Base-by-base conservation (phyloP, 495 filamentous ascomycete species). In the Alectoria sarmentosa region DNA sequence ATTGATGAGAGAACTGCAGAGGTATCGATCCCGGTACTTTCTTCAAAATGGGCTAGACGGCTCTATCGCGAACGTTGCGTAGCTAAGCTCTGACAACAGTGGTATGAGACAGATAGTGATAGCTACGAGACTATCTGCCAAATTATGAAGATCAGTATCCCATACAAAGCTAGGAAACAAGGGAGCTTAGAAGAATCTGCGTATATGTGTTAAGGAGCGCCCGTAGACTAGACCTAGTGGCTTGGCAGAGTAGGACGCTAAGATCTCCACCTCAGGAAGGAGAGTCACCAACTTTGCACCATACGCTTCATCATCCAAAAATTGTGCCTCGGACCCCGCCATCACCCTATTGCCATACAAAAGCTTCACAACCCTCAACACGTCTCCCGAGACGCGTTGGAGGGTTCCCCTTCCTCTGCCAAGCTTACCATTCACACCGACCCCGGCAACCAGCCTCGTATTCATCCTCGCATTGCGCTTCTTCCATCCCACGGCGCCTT, bases 341-440 rank as follows among this genome's bases (percentile, higher is more conserved):
- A 66, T 66, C 67, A 69, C 19, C 59, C 54, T 61, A 32, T 57
- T 46, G 30, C 36, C 58, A 44, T 55, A 34, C 42, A 54, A 62
- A 69, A 42, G 28, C 60, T 61, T 66, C 59, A 58, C 54, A 56
- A 57, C 67, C 67, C 63, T 69, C 64, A 65, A 66, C 67, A 65
- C 67, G 67, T 69, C 67, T 65, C 34, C 65, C 58, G 44, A 55
- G 67, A 69, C 67, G 67, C 67, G 67, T 64, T 62, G 49, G 52
- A 62, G 67, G 67, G 67, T 44, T 39, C 36, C 63, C 58, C 52
- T 60, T 60, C 59, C 34, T 9, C 26, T 34, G 46, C 38, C 64
- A 44, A 49, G 46, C 26, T 52, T 32, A 10, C 52, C 41, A 32
- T 49, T 44, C 38, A n/a, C 34, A n/a, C 28, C 30, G 13, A 34